Percentiles rank a stretch among this genome's conserved stretches.
Evolutionary conservation across 2,329 filamentous ascomycete species (phyloP).

Genomic region (Fonsecaea erecta): DNA sequence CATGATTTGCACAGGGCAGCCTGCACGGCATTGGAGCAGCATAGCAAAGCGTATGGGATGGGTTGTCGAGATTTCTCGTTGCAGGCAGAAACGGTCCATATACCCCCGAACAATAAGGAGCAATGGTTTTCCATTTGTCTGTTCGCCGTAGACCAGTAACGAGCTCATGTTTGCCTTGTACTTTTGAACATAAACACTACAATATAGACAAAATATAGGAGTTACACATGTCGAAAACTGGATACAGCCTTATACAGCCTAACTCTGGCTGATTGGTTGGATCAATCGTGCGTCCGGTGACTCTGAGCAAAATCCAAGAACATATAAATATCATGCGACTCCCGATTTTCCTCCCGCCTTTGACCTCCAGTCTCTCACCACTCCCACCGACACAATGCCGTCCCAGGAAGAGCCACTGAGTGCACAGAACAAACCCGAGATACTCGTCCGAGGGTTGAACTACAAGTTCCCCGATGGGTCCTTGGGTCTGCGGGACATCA

Average conservation of each 20-base stretch:
- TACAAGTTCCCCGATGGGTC: constrained; percentile 89
- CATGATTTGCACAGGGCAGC: constrained; percentile 1
- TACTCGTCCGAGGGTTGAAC: constrained; percentile 75
- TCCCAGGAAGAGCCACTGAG: neutral
- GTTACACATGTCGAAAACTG: too few relatives aligned
- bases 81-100: neutral
- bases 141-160: neutral
- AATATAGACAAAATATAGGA: too few relatives aligned
- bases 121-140: neutral
- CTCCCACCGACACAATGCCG: neutral
- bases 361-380: too few relatives aligned
- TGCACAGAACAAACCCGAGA: constrained; percentile 66
- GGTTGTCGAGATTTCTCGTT: neutral
- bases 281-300: too few relatives aligned
- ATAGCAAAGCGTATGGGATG: neutral
- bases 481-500: constrained; percentile 75
- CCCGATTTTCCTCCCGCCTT: neutral
- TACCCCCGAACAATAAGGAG: constrained; percentile 2
- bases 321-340: neutral
- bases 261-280: neutral
- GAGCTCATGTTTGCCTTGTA: too few relatives aligned
- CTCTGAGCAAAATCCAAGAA: too few relatives aligned
- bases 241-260: neutral
- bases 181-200: too few relatives aligned
- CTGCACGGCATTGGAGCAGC: neutral